Evolutionary conservation across 2,329 filamentous ascomycete species (phyloP).

Genomic region (Cytospora mali): DNA sequence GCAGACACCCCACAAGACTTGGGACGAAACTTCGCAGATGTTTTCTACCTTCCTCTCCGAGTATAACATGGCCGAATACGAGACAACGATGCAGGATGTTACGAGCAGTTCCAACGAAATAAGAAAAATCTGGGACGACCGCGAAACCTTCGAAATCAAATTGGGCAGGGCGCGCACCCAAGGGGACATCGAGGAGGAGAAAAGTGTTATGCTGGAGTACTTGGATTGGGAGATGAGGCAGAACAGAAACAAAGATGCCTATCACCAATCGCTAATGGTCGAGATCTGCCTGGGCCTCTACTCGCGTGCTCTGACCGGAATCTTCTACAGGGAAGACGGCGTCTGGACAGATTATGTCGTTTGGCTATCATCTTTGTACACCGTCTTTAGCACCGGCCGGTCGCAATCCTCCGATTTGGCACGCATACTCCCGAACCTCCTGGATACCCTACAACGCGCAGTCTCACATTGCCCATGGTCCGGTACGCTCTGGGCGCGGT

Average conservation of each 20-base stretch:
- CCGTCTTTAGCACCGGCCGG: constrained; percentile 41
- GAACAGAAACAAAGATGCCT: constrained; percentile 54
- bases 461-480: constrained; percentile 94
- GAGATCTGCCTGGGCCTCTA: constrained; percentile 69
- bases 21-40: constrained; percentile 73
- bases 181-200: constrained; percentile 58
- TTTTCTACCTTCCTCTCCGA: constrained; percentile 76
- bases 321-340: constrained; percentile 72
- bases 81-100: constrained; percentile 70
- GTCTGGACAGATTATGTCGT: constrained; percentile 85
- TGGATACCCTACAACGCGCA: constrained; percentile 77
- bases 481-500: constrained; percentile 86
- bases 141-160: constrained; percentile 69
- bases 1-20: constrained; percentile 70
- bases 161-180: constrained; percentile 61
- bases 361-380: constrained; percentile 62
- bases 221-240: constrained; percentile 80
- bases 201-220: constrained; percentile 64
- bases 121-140: constrained; percentile 64
- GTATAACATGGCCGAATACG: constrained; percentile 71
- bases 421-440: constrained; percentile 49
- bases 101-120: constrained; percentile 65
- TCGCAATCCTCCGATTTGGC: constrained; percentile 42
- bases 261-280: constrained; percentile 47
- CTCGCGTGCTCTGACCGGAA: constrained; percentile 70